Percentiles rank a stretch among this genome's conserved stretches.
Evolutionary conservation across 495 filamentous ascomycete species (phyloP).

Genomic region (Annulohypoxylon maeteangense): DNA sequence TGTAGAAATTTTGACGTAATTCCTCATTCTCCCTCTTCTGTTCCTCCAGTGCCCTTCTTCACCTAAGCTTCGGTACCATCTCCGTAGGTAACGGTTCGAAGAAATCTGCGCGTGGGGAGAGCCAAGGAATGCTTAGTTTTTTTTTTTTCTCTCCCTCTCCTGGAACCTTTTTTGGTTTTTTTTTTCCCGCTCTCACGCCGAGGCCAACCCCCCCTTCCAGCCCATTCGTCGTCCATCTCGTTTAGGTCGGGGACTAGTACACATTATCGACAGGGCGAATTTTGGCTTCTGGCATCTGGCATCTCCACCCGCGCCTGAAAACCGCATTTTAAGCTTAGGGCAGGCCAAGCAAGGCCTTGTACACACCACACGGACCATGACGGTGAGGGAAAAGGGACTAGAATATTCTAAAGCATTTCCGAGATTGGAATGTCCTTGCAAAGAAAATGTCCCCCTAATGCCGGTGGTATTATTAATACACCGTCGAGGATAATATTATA

Average conservation of each 20-base stretch:
- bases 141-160: neutral
- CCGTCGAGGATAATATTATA: constrained; percentile 30
- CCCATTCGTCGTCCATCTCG: neutral
- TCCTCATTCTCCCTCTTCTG: constrained; percentile 26
- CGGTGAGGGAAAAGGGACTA: constrained; percentile 32
- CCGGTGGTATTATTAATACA: constrained; percentile 28
- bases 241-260: constrained; percentile 2
- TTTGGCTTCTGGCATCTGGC: neutral
- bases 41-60: neutral
- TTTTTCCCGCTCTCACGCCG: constrained; percentile 14
- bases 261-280: constrained; percentile 24
- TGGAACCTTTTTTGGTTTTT: neutral
- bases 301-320: constrained; percentile 34
- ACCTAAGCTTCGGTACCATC: constrained; percentile 37
- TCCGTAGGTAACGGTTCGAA: constrained; percentile 31
- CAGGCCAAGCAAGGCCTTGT: constrained; percentile 1
- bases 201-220: constrained; percentile 2
- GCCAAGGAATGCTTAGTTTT: constrained; percentile 20
- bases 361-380: constrained; percentile 12
- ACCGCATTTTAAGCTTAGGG: constrained; percentile 26
- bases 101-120: constrained; percentile 26
- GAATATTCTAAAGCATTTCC: constrained; percentile 46
- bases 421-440: constrained; percentile 37
- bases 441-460: constrained; percentile 2
- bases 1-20: constrained; percentile 45